A percentile compares a stretch with the other conserved stretches of the same genome.
Conservation (phyloP, 2,329 filamentous ascomycete species). For the Fusarium albosuccineum region DNA sequence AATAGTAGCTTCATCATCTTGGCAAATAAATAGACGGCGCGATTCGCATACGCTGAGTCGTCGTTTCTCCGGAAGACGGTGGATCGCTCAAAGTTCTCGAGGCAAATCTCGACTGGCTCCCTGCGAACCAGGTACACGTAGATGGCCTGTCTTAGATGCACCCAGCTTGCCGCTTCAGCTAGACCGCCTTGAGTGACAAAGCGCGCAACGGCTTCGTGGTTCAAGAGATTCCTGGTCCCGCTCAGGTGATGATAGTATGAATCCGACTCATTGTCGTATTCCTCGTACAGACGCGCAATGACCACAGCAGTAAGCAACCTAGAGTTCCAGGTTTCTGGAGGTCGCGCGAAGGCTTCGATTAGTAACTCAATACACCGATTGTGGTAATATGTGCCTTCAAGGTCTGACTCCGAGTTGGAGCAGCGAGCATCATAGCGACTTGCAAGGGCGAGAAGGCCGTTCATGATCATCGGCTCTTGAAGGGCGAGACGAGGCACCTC, state of each 20-base stretch:
- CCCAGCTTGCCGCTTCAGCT: constrained; percentile 1
- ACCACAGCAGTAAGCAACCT: background rate
- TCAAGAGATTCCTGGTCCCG: background rate
- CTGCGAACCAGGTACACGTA: background rate
- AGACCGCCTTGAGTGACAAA: background rate
- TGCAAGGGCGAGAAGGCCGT: background rate
- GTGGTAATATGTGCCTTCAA: constrained; percentile 1
- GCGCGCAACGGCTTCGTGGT: background rate
- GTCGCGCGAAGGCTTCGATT: background rate
- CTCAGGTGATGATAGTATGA: background rate
- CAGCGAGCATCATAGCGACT: constrained; percentile 2
- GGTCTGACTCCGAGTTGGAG: background rate
- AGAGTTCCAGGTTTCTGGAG: background rate
- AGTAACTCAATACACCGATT: background rate
- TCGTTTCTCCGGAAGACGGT: background rate
- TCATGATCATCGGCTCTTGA: constrained; percentile 5
- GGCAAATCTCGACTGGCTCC: background rate
- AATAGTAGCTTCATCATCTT: constrained; percentile 5
- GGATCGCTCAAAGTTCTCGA: constrained; percentile 5
- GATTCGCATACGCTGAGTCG: background rate
- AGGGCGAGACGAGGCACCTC: background rate
- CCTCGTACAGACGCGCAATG: background rate
- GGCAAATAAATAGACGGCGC: background rate
- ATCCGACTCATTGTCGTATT: background rate
- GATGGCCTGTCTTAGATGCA: background rate